Base-by-base conservation (phyloP, 2,329 filamentous ascomycete species). In the Kalaharituber pfeilii region DNA sequence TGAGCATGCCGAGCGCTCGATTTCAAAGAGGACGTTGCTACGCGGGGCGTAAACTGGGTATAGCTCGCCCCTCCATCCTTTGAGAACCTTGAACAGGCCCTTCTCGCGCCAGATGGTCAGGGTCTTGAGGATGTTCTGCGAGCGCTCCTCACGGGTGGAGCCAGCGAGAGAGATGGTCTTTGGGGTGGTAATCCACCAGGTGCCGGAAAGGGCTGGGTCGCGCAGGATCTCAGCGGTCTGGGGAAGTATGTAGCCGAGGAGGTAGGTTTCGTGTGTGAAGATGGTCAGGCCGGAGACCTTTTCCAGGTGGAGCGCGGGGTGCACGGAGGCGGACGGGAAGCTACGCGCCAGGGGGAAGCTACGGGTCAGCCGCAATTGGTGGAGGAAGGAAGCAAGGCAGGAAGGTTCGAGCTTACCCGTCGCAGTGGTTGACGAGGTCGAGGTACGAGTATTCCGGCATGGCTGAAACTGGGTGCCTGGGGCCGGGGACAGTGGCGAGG, bases 31-130 rank as follows among this genome's bases (percentile, higher is more conserved):
- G 7, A 85, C 65, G 57, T 78, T 73, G 29, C 75, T 73, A 28
- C 76, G 75, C 0, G 69, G 76, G 0, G 75, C 77, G 63, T 86
- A 91, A 6, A 94, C 78, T 0, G 86, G 81, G 71, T 86, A 94
- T 15, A 79, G 69, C 68, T 94, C 87, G 63, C 85, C 71, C 42
- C 86, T 76, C 87, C 87, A 94, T 56, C 84, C 62, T 7, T 49
- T 50, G 5, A 62, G 57, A 0, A 94, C 73, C 36, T 77, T 72
- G 66, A 96, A 96, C 1, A 77, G 78, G 5, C 75, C 71, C n/a
- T 76, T 75, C n/a, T 76, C 71, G 18, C 81, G 79, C 75, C 88
- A 85, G 60, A 82, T 77, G 1, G 72, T 66, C 30, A 81, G 73
- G 3, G 87, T 81, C 45, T 71, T 69, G 3, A 70, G 71, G 15